Evolutionary conservation across 345 rosid species (phyloP).

Genomic region (Theobroma cacao): DNA sequence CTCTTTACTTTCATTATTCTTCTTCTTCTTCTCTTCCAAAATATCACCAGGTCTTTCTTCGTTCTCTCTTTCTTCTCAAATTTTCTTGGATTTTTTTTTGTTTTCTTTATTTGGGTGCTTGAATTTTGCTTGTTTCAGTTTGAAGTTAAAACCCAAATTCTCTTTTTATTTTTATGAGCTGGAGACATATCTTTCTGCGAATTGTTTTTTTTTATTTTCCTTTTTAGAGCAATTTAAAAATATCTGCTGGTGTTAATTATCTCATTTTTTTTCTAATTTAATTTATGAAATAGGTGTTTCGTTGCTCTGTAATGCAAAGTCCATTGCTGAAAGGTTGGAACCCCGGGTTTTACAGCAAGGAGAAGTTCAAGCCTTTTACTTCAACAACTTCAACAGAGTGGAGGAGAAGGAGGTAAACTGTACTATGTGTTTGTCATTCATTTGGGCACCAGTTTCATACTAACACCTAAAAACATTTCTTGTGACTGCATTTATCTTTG

Average conservation of each 20-base stretch:
- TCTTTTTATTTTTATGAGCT: too few species aligned
- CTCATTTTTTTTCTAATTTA: neutral
- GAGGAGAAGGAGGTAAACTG: conserved; percentile 1
- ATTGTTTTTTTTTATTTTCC: neutral
- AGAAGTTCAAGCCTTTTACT: neutral
- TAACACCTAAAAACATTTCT: neutral
- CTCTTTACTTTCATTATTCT: neutral
- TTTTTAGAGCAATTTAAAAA: neutral
- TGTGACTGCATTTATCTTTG: neutral
- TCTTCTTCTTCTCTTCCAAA: neutral
- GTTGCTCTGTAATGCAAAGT: neutral
- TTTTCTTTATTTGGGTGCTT: neutral
- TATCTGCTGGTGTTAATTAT: neutral
- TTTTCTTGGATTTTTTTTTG: neutral
- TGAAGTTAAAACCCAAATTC: neutral
- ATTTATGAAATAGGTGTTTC: neutral
- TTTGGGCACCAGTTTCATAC: neutral
- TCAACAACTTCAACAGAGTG: conserved; percentile 1
- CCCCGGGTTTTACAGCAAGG: neutral
- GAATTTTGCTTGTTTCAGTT: neutral
- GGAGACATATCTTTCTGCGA: too few species aligned
- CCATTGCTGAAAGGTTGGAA: conserved; percentile 5
- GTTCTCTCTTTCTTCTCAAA: neutral
- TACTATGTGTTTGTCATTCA: neutral
- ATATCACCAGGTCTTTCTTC: neutral